phyloP scores from a whole-genome alignment of 352 stramenopile species.

The Pythium dissotocum region DNA sequence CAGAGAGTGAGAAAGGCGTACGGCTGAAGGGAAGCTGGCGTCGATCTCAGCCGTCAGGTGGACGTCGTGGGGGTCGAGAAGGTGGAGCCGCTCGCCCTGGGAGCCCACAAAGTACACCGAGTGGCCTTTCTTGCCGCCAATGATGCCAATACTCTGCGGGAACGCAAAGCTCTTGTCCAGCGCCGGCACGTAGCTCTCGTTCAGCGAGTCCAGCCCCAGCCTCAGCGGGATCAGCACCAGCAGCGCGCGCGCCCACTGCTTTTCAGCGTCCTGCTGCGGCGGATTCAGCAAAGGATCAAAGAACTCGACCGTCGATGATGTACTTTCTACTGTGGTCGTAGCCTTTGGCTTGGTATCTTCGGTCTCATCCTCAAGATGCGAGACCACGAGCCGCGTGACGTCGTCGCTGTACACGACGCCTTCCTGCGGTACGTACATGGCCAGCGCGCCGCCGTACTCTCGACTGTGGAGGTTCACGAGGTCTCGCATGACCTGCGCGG shows the following conservation, averaged over 20 bases:
- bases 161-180: slow-evolving; percentile 86
- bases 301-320: slow-evolving; percentile 40
- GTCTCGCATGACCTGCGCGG: slow-evolving; percentile 86
- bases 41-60: slow-evolving; percentile 68
- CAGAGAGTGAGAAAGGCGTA: slow-evolving; percentile 29
- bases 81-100: slow-evolving; percentile 75
- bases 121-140: slow-evolving; percentile 93
- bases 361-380: slow-evolving; percentile 42
- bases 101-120: slow-evolving; percentile 96
- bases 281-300: slow-evolving; percentile 87
- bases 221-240: slow-evolving; percentile 92
- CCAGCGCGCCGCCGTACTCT: slow-evolving; percentile 44
- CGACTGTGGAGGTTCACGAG: slow-evolving; percentile 72
- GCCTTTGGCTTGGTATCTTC: slow-evolving; percentile 2
- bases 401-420: slow-evolving; percentile 83
- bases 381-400: slow-evolving; percentile 70
- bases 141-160: slow-evolving; percentile 93
- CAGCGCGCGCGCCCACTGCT: slow-evolving; percentile 85
- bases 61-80: slow-evolving; percentile 87
- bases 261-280: slow-evolving; percentile 40
- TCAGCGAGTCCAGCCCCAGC: slow-evolving; percentile 89
- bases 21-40: slow-evolving; percentile 68
- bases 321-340: neutral
- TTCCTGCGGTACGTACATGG: slow-evolving; percentile 85
- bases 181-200: slow-evolving; percentile 75